Conservation (phyloP, 306 rosid species). For the Cicer bijugum region DNA sequence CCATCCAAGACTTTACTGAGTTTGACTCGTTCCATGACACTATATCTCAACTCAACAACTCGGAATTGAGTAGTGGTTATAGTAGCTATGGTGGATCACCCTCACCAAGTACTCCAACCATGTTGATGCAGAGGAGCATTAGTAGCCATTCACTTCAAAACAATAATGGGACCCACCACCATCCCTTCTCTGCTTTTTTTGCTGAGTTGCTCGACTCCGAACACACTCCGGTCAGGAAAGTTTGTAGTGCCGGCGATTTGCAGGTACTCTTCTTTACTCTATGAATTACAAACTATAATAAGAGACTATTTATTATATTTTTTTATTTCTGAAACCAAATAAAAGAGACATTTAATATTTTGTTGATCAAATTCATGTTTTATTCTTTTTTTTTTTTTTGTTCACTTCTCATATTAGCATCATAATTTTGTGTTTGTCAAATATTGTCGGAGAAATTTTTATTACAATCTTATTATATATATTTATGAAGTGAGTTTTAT, state of each 20-base stretch:
- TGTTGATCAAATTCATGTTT: no score
- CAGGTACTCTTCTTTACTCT: constrained; percentile 46
- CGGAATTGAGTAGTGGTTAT: constrained; percentile 58
- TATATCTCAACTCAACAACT: constrained; percentile 47
- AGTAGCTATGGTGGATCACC: constrained; percentile 58
- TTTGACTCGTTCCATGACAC: constrained; percentile 50
- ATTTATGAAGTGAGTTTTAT: no score
- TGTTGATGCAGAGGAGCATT: constrained; percentile 58
- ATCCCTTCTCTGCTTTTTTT: constrained; percentile 44
- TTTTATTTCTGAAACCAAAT: no score
- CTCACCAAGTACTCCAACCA: constrained; percentile 49
- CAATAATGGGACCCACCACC: constrained; percentile 54
- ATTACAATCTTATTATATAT: no score
- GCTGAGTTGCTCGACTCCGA: constrained; percentile 48
- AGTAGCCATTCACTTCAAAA: constrained; percentile 60
- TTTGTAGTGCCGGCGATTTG: constrained; percentile 68
- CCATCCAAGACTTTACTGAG: constrained; percentile 24
- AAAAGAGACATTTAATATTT: no score
- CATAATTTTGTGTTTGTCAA: no score
- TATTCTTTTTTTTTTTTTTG: no score
- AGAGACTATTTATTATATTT: no score
- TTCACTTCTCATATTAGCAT: no score
- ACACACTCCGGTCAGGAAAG: constrained; percentile 61
- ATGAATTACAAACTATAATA: no score
- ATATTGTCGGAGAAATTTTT: no score